A percentile compares a stretch with the other conserved stretches of the same genome.
These are phyloP conservation scores for Monosporozyma siamensis DNA, from an alignment of 805 yeast species.

Conservation along the genomic window DNA sequence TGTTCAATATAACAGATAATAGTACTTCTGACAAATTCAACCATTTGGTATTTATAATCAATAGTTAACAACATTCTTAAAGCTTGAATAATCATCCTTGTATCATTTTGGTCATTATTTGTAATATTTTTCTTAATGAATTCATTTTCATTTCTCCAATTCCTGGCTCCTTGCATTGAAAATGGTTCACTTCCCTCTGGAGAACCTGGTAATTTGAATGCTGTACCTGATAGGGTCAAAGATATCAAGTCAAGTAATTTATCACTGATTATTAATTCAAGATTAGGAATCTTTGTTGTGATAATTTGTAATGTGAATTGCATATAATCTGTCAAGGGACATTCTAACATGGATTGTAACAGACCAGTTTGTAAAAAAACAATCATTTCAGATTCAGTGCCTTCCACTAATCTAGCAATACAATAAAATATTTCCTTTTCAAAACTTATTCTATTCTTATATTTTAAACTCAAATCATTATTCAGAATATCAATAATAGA, in stretches of 20 bases:
- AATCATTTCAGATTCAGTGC: constrained; percentile 83
- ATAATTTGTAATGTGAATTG: constrained; percentile 61
- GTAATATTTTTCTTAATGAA: constrained; percentile 48
- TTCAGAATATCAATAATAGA: constrained; percentile 69
- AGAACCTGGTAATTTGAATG: constrained; percentile 76
- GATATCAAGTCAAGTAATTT: constrained; percentile 62
- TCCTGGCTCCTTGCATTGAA: constrained; percentile 56
- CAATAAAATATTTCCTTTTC: constrained; percentile 84
- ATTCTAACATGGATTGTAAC: constrained; percentile 63
- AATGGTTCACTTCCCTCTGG: constrained; percentile 55
- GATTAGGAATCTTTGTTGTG: constrained; percentile 61
- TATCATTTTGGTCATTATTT: constrained; percentile 36
- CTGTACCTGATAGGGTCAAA: constrained; percentile 63
- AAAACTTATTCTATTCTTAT: constrained; percentile 52
- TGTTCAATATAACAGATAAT: constrained; percentile 73
- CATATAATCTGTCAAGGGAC: constrained; percentile 71
- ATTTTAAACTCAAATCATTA: constrained; percentile 51
- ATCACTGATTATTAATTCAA: constrained; percentile 59
- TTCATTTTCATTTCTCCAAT: constrained; percentile 64
- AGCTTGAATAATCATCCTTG: constrained; percentile 58
- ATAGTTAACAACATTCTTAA: constrained; percentile 63
- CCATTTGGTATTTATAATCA: constrained; percentile 62
- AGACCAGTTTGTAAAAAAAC: constrained; percentile 73
- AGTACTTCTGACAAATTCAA: constrained; percentile 77
- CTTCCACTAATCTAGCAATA: constrained; percentile 67